Base-by-base conservation (phyloP, 768 basidiomycete genomes). In the Ramaria rubella region DNA sequence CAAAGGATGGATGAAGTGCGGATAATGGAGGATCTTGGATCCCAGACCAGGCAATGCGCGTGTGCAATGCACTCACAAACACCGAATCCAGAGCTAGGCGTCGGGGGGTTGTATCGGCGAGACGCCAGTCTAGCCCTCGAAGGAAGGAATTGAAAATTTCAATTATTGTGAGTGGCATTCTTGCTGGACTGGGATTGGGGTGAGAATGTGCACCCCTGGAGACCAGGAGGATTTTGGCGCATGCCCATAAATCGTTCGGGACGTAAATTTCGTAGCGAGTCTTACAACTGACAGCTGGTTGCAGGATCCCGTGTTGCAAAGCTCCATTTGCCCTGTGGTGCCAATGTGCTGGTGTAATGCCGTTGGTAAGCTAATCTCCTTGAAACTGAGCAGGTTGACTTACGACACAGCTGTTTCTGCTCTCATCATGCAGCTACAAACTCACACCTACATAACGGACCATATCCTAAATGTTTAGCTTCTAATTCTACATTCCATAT, bases 31-130 rank as follows among this genome's bases (percentile, higher is more conserved):
- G 62, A 19, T 50, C 42, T 17, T 49, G 30, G 5, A 50, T 26
- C 29, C 44, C 30, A 6, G 27, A 49, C 65, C 65, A 68, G 8
- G 55, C 50, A 14, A 68, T 59, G 4, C 43, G 11, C 14, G 53
- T 21, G 1, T 58, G 60, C 15, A 64, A 49, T 2, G 42, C 46
- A 4, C 17, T 52, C 27, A 66, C 61, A 48, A 68, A 68, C 3
- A 61, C 64, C 7, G 62, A 62, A 33, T 68, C 61, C 8, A 63
- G 40, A 34, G 65, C 44, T 5, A 67, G 58, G n/a, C 60, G 61
- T 24, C 61, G 59, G 14, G 67, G 67, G 12, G 67, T 68, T 24
- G 65, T 61, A 53, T 68, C 67, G 1, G 63, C 65, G 1, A 68
- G 63, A 49, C 61, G 61, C 67, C 67, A 68, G 8, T 56, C 61